These are phyloP conservation scores for Calonectria pseudoreteaudii DNA, from an alignment of 2,329 filamentous ascomycete genomes.

Conservation along the genomic window DNA sequence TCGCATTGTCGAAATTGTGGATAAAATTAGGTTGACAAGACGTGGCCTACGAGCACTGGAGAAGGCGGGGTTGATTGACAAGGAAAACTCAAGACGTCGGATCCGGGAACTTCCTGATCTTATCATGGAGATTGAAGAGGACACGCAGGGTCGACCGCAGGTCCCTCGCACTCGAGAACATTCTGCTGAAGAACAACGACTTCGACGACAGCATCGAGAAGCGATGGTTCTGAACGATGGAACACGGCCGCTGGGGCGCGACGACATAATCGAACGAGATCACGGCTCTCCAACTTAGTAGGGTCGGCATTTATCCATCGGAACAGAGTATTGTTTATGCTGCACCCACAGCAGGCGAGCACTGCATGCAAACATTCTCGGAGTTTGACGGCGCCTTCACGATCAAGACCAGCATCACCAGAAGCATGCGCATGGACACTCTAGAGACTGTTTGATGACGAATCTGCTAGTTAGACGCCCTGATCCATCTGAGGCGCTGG, in stretches of 20 bases:
- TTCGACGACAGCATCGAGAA: slow-evolving; percentile 82
- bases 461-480: background rate
- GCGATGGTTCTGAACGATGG: slow-evolving; percentile 93
- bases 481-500: background rate
- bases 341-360: background rate
- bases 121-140: slow-evolving; percentile 49
- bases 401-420: background rate
- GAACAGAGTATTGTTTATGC: background rate
- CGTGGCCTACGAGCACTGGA: slow-evolving; percentile 64
- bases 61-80: slow-evolving; percentile 61
- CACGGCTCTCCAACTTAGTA: slow-evolving; percentile 53
- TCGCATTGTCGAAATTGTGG: slow-evolving; percentile 64
- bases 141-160: slow-evolving; percentile 40
- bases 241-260: slow-evolving; percentile 77
- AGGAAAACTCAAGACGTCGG: slow-evolving; percentile 44
- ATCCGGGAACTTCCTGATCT: slow-evolving; percentile 47
- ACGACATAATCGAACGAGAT: slow-evolving; percentile 82
- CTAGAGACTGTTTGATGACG: background rate
- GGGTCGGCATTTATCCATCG: background rate
- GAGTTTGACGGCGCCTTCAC: background rate
- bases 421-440: background rate
- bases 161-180: slow-evolving; percentile 58
- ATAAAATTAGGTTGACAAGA: slow-evolving; percentile 59
- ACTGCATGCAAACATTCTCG: background rate
- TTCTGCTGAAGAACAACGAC: slow-evolving; percentile 75